phyloP scores from a whole-genome alignment of 2,329 filamentous ascomycete species.

The Botrytis aclada region DNA sequence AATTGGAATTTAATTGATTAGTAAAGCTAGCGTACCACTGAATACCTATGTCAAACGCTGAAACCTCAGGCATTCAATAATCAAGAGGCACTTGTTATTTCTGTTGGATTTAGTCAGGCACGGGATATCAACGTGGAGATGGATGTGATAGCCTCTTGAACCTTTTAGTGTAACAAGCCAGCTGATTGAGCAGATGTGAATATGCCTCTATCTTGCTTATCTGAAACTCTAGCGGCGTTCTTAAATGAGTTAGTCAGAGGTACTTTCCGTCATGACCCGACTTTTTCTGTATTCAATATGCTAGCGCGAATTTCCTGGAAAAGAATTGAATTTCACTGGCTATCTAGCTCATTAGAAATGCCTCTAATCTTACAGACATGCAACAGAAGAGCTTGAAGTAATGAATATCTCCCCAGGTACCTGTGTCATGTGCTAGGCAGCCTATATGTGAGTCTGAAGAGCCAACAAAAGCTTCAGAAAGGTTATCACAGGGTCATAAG shows the following conservation, averaged over 20 bases:
- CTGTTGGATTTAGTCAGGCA: neutral
- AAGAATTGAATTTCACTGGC: neutral
- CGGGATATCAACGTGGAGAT: too few species aligned
- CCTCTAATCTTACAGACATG: neutral
- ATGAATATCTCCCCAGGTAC: neutral
- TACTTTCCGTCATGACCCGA: neutral
- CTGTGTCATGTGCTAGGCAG: neutral
- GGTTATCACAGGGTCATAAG: neutral
- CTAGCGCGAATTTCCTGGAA: neutral
- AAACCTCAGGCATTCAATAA: neutral
- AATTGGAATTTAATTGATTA: neutral
- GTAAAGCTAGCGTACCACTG: neutral
- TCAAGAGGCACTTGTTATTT: neutral
- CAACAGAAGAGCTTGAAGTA: neutral
- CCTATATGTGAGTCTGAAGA: neutral
- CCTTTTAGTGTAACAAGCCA: neutral
- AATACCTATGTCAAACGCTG: fast-evolving
- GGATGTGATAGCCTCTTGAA: too few species aligned
- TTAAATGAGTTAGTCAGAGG: neutral
- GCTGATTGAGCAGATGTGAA: neutral
- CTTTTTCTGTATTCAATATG: neutral
- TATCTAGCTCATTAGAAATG: neutral
- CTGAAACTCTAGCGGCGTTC: neutral
- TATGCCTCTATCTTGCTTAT: neutral
- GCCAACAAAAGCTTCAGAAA: neutral